Evolutionary conservation across 306 rosid species (phyloP), one percentile per base, ranked within the genome.

Genomic region (Hylodesmum podocarpum): DNA sequence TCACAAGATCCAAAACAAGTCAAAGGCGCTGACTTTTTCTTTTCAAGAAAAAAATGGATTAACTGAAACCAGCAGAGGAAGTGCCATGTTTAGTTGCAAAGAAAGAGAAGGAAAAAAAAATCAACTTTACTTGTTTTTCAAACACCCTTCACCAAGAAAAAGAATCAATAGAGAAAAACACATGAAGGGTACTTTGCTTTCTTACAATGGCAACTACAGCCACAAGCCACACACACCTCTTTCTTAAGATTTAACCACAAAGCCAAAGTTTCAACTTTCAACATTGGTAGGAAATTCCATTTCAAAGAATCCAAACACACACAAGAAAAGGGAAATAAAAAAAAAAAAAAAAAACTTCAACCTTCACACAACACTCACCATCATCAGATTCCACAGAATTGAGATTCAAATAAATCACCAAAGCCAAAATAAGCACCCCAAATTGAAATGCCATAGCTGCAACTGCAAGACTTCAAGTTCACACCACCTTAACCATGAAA

Each of bases 341-440:
- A n/a, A n/a, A n/a, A n/a, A n/a, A n/a, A 44, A 11, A 24, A 8
- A 31, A n/a, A 58, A 41, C 63, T 27, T 43, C 43, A 59, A 47
- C 77, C 14, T 33, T 31, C 7, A 50, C 43, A 72, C 8, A 5
- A 76, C 51, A 77, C 98, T 91, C 86, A 96, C 99, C 98, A 58
- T 92, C 97, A 29, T 83, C 91, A 7, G 99, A 91, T 41, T 81
- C 86, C 78, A 78, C 97, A 4, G 81, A 71, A 47, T 68, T 82
- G 57, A 85, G 73, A 87, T 78, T 87, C 71, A 76, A 55, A 76
- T 67, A 84, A 47, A 80, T 39, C 57, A 87, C 75, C 41, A 92
- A 68, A 69, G 79, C 85, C 71, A 89, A 78, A 82, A 92, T 58
- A 77, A 83, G 85, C 36, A 89, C 37, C 79, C 77, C 83, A 43